phyloP scores from a whole-genome alignment of 2,329 filamentous ascomycete genomes.

The Cladophialophora immunda region DNA sequence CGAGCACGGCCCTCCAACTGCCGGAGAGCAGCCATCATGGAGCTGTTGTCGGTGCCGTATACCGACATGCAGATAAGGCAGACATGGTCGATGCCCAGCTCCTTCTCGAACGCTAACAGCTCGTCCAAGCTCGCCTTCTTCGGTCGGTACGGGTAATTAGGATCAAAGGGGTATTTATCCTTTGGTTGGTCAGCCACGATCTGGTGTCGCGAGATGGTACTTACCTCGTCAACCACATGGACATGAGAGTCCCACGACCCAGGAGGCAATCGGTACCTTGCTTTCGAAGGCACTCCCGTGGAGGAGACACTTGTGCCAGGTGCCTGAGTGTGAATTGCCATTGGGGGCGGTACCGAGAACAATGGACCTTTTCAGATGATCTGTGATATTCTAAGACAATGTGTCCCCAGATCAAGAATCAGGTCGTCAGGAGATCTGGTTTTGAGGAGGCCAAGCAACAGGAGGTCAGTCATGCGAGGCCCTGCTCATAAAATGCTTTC shows the following conservation, averaged over 20 bases:
- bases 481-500: no score
- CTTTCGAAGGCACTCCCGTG: no score
- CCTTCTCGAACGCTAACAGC: background rate
- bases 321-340: no score
- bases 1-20: background rate
- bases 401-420: no score
- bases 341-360: no score
- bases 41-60: background rate
- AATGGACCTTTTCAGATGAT: no score
- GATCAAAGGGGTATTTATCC: background rate
- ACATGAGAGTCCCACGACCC: conserved; percentile 10
- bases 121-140: background rate
- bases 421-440: no score
- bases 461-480: no score
- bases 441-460: no score
- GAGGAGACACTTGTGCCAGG: no score
- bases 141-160: conserved; percentile 1
- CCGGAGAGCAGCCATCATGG: background rate
- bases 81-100: background rate
- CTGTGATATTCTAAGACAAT: no score
- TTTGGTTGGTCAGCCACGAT: background rate
- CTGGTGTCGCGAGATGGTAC: background rate
- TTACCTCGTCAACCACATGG: conserved; percentile 9
- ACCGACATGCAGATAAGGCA: conserved; percentile 1
- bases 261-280: no score